Percentiles rank a stretch among this genome's conserved stretches.
Conservation (phyloP, 371 early-diverging fungal species). For the Lichtheimia hyalospora region DNA sequence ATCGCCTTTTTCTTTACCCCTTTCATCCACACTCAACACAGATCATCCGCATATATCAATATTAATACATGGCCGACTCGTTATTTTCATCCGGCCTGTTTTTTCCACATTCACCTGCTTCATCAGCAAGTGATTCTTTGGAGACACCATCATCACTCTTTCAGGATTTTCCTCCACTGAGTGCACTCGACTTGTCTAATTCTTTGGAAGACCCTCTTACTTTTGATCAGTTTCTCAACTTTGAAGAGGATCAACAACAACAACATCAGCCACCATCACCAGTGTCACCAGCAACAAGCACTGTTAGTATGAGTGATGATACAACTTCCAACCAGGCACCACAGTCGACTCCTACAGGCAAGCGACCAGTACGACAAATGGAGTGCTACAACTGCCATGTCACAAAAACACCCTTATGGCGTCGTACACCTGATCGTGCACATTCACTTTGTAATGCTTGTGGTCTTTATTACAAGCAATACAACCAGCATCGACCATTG, state of each 20-base stretch:
- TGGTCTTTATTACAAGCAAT: constrained; percentile 79
- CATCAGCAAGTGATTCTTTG: neutral
- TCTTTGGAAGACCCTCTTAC: neutral
- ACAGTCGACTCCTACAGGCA: constrained; percentile 14
- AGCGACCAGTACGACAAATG: constrained; percentile 56
- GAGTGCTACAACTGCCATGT: constrained; percentile 82
- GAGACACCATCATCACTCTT: neutral
- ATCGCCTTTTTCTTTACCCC: too few species aligned
- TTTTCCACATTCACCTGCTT: neutral
- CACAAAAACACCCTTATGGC: constrained; percentile 81
- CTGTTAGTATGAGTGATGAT: neutral
- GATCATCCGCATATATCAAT: too few species aligned
- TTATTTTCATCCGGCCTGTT: neutral
- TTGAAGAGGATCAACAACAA: neutral
- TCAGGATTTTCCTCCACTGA: neutral
- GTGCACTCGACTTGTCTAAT: neutral
- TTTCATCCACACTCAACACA: too few species aligned
- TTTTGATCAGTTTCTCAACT: neutral
- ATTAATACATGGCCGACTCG: neutral
- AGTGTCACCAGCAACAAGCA: neutral
- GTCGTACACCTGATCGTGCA: constrained; percentile 73
- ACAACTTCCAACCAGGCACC: neutral
- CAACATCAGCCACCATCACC: neutral
- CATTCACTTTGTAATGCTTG: constrained; percentile 86
- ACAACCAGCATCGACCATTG: constrained; percentile 69